phyloP scores from a whole-genome alignment of 2,329 filamentous ascomycete species.

The Colletotrichum agaves region DNA sequence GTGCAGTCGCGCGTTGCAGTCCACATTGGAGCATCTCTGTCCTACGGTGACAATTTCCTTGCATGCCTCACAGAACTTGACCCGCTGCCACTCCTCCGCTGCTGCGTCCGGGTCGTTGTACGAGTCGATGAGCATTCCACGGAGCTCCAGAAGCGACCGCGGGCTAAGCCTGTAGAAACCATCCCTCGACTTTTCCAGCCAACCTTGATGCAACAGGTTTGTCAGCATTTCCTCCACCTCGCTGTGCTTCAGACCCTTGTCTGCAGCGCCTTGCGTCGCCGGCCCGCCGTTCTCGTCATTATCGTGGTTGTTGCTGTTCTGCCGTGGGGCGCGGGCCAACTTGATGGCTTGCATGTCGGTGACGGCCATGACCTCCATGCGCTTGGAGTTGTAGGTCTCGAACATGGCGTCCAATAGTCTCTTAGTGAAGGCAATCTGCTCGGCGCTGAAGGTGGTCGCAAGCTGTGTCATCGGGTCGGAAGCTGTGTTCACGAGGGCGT shows the following conservation, averaged over 20 bases:
- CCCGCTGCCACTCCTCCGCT: slow-evolving; percentile 72
- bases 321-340: slow-evolving; percentile 64
- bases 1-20: slow-evolving; percentile 79
- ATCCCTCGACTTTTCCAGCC: slow-evolving; percentile 79
- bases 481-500: slow-evolving; percentile 87
- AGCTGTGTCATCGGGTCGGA: slow-evolving; percentile 88
- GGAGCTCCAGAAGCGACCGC: slow-evolving; percentile 84
- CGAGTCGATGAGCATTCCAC: slow-evolving; percentile 84
- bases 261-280: slow-evolving; percentile 46
- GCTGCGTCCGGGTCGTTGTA: slow-evolving; percentile 82
- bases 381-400: slow-evolving; percentile 82
- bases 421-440: slow-evolving; percentile 92
- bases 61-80: slow-evolving; percentile 90
- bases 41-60: slow-evolving; percentile 89
- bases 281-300: slow-evolving; percentile 47
- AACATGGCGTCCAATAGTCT: slow-evolving; percentile 92
- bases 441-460: slow-evolving; percentile 80
- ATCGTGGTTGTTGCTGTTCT: slow-evolving; percentile 42
- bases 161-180: slow-evolving; percentile 82
- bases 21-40: slow-evolving; percentile 75
- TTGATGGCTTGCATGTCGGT: slow-evolving; percentile 82
- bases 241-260: slow-evolving; percentile 74
- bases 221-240: slow-evolving; percentile 81
- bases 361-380: slow-evolving; percentile 86
- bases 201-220: slow-evolving; percentile 80